Base-by-base conservation (phyloP, 1,284 basidiomycete species). In the Leccinum fallax region DNA sequence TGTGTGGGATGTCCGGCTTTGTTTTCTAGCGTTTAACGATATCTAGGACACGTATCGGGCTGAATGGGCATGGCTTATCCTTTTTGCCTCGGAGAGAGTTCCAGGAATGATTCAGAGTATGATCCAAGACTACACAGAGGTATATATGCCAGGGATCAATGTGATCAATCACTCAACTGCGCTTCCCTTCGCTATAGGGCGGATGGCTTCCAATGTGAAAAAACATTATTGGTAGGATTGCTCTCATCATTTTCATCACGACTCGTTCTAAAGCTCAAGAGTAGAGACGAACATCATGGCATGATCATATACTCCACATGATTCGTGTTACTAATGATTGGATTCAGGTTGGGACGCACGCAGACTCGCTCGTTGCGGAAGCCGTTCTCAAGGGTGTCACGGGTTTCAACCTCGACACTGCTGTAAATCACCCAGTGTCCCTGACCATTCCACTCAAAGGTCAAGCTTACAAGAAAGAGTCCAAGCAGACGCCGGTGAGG, bases 171-270 rank as follows among this genome's bases (percentile, higher is more conserved):
- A 28, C 53, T 67, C 11, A 61, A 58, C 24, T 9, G 26, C 11
- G 2, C 6, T 60, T 56, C 26, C 26, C 16, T 53, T 58, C 10
- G 7, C 51, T 13, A 9, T 66, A 93, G 84, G 86, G 90, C 28
- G 93, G 93, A 4, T 92, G 91, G 89, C 76, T 94, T 53, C 93
- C 93, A 0, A 94, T 94, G 92, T 94, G 93, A 92, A 93, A 93
- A 77, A 94, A 94, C 66, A 84, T 94, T 16, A 85, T 91, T 63
- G 92, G 86, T 88, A 55, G 63, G 78, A 63, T 11, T 24, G 7
- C 21, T 16, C 21, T 53, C 43, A 38, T 43, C 26, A 13, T 58
- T 10, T 26, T 51, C 24, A 38, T 3, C 5, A 38, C 4, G 7
- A 21, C 46, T 55, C 16, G 48, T 56, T 13, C 8, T 61, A 16